phyloP scores from a whole-genome alignment of 192 early-diverging fungal species.

The Oehlia diaphana region DNA sequence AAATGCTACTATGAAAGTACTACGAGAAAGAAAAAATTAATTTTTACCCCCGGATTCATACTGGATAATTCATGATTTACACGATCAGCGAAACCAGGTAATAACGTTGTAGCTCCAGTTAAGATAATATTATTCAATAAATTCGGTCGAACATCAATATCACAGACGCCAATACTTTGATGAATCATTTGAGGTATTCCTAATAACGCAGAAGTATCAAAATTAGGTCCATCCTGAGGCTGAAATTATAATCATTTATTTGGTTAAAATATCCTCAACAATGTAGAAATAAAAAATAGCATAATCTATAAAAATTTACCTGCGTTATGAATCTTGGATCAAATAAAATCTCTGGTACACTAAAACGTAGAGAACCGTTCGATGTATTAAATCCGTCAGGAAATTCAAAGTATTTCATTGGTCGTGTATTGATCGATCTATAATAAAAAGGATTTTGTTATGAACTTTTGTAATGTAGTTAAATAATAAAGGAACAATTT shows the following conservation, averaged over 20 bases:
- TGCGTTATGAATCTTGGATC: conserved; percentile 66
- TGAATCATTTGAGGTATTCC: conserved; percentile 75
- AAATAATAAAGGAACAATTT: too few relatives aligned
- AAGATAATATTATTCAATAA: conserved; percentile 83
- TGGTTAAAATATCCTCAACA: not conserved
- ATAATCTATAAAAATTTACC: conserved; percentile 19
- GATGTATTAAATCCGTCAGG: conserved; percentile 89
- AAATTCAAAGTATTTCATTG: conserved; percentile 90
- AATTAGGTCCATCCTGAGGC: conserved; percentile 26
- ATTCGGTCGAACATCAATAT: conserved; percentile 83
- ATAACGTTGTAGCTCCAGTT: conserved; percentile 86
- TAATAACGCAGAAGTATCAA: conserved; percentile 32
- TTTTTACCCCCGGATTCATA: conserved; percentile 65
- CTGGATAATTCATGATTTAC: conserved; percentile 68
- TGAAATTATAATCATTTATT: not conserved
- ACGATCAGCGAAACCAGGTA: conserved; percentile 88
- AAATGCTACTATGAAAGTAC: not conserved
- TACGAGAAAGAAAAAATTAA: not conserved
- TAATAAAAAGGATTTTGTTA: not conserved
- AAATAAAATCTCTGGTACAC: conserved; percentile 86
- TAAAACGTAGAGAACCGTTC: conserved; percentile 79
- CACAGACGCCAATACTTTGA: conserved; percentile 73
- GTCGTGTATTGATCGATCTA: conserved; percentile 57
- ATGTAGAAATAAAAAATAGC: not conserved
- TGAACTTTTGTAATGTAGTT: not conserved